Evolutionary conservation across 2,329 filamentous ascomycete genomes (phyloP).

Genomic region (Clonostachys solani): DNA sequence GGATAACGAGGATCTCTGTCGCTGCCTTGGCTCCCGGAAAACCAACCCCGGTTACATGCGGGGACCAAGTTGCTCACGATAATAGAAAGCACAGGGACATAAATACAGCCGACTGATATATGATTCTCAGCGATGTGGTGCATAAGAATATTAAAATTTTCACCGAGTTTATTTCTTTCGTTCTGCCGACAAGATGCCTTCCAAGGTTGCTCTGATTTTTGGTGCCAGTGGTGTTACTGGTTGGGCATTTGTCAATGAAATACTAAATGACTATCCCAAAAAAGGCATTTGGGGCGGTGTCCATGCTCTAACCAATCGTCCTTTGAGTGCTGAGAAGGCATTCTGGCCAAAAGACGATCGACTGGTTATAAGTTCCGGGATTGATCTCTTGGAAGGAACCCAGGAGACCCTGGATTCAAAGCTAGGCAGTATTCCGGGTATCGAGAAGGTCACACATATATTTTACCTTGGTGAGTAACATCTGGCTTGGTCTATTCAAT

Average conservation of each 20-base stretch:
- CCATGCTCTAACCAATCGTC: slow-evolving; percentile 13
- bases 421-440: slow-evolving; percentile 21
- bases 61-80: too few species aligned
- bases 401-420: slow-evolving; percentile 28
- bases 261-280: slow-evolving; percentile 11
- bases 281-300: slow-evolving; percentile 11
- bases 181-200: too few species aligned
- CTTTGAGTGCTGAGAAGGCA: slow-evolving; percentile 18
- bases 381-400: slow-evolving; percentile 30
- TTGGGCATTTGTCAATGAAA: slow-evolving; percentile 11
- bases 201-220: slow-evolving; percentile 7
- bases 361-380: slow-evolving; percentile 32
- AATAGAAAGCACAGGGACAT: too few species aligned
- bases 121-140: too few species aligned
- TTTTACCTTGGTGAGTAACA: slow-evolving; percentile 27
- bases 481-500: background rate
- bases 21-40: too few species aligned
- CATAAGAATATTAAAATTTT: too few species aligned
- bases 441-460: slow-evolving; percentile 34
- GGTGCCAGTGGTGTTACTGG: slow-evolving; percentile 11
- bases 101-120: too few species aligned
- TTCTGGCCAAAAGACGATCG: slow-evolving; percentile 30
- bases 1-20: too few species aligned
- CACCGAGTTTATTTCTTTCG: too few species aligned
- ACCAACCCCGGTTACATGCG: too few species aligned